Evolutionary conservation across 257 asterid genomes (phyloP), one percentile per base, ranked within the genome.

Genomic region (Jasminum sambac): DNA sequence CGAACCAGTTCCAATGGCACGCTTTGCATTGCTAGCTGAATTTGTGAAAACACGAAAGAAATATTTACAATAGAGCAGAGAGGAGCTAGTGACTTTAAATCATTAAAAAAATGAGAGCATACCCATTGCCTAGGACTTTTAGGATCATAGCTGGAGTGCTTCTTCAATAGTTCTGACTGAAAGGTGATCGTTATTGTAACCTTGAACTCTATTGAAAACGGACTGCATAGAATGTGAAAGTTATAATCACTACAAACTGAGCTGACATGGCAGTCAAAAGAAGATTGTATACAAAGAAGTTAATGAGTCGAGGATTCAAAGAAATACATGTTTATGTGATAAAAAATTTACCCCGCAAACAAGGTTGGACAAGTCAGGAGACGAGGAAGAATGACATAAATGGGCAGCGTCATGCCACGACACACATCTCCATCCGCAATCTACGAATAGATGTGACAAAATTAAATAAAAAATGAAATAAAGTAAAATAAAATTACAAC

Each of bases 131-230:
- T 81, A 43, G 90, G 86, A 57, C 81, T 64, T 72, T 71, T 79
- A 21, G 81, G 85, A 50, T 87, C 91, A 37, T 79, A 79, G 60
- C 83, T 87, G 0, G 79, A 17, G 39, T 76, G 81, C 79, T 72
- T 76, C 86, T 81, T 87, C 64, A 84, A 69, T 71, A 77, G 76
- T 80, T 79, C 89, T 8, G 92, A 82, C 69, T 50, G 72, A 76
- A 91, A 91, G 60, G 92, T 89, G 43, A 91, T 78, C 72, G 71
- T 86, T 41, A 91, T 78, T 62, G 84, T 74, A 70, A 84, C 81
- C 83, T 87, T 91, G 89, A 88, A 90, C 86, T 88, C 97, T 21
- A 90, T 46, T 21, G 97, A 90, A 72, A 90, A 90, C 63, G 97
- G 95, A 68, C 97, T 90, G 86, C 83, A 74, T 43, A 69, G 68